phyloP scores from a whole-genome alignment of 1,284 basidiomycete genomes.

The Malassezia cuniculi region DNA sequence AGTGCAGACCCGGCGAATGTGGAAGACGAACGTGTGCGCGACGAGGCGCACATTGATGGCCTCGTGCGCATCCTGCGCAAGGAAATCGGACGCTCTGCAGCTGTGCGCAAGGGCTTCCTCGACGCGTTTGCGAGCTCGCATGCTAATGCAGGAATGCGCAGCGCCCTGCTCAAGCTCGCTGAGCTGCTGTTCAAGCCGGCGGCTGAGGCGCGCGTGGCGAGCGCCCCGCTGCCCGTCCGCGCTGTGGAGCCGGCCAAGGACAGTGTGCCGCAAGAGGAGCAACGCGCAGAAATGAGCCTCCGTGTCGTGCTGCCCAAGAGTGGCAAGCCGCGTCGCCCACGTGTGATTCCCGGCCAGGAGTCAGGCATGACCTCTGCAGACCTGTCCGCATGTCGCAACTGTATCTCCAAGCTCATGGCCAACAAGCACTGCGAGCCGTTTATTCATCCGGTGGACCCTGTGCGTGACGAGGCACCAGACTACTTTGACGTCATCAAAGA shows the following conservation, averaged over 20 bases:
- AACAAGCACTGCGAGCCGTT: constrained; percentile 61
- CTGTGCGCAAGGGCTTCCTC: constrained; percentile 41
- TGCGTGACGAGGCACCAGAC: constrained; percentile 42
- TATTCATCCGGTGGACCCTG: constrained; percentile 63
- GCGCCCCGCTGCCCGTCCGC: constrained; percentile 16
- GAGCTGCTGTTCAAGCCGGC: constrained; percentile 70
- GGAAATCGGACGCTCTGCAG: constrained; percentile 40
- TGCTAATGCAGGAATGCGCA: constrained; percentile 58
- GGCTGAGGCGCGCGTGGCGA: constrained; percentile 35
- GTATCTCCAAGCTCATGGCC: constrained; percentile 61
- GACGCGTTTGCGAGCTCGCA: constrained; percentile 47
- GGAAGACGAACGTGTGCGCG: constrained; percentile 7
- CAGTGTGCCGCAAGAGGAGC: background rate
- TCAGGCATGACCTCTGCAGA: constrained; percentile 71
- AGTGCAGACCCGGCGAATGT: constrained; percentile 5
- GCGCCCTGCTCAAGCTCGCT: constrained; percentile 79
- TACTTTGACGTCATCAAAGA: constrained; percentile 81
- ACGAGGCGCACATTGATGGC: constrained; percentile 51
- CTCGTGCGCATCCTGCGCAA: constrained; percentile 33
- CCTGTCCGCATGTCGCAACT: constrained; percentile 63
- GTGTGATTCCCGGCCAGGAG: constrained; percentile 51
- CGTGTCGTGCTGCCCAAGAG: constrained; percentile 18
- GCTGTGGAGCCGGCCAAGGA: constrained; percentile 13
- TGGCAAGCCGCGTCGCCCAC: constrained; percentile 38
- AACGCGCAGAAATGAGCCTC: background rate